Evolutionary conservation across 441 rosid genomes (phyloP), one percentile per base, ranked within the genome.

Genomic region (Melastoma candidum): DNA sequence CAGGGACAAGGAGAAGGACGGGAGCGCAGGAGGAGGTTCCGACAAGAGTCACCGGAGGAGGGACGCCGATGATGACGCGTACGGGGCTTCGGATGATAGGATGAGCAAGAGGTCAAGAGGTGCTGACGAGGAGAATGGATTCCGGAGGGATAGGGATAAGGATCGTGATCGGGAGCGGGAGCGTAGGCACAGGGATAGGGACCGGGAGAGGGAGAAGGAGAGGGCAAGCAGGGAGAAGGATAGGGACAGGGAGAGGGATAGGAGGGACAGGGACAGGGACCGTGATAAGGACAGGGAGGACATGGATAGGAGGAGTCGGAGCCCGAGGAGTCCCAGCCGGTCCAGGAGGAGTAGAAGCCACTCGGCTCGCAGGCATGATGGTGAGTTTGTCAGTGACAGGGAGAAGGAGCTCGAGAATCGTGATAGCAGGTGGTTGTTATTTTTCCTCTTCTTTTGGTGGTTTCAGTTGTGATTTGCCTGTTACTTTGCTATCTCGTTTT

Each of bases 401-500:
- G 78, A 76, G 74, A 69, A 60, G 62, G 77, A 67, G 24, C 13
- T 60, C n/a, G 59, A 65, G 49, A 84, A 79, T 27, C 82, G 77
- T 1, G 95, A 84, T 36, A 79, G 82, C 36, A 79, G 94, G 78
- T 57, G 78, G 58, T 87, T 90, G 97, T 96, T 87, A 77, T 55
- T 56, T 46, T 32, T 4, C 12, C 41, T 25, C 46, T 65, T 60
- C 49, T 67, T 45, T 56, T 57, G n/a, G 10, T 48, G 39, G 43
- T 46, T 44, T 14, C 32, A 1, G 48, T 39, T 12, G 12, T 22
- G 17, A 41, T 41, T 51, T 51, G 17, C 13, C 45, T 51, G 5
- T 13, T 0, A 2, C 17, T 12, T 51, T 29, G 36, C 5, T 29
- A 3, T 29, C 36, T 29, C 7, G 36, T 29, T 29, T 29, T 29